Evolutionary conservation across 306 rosid species (phyloP).

Genomic region (Crotalaria pallida): DNA sequence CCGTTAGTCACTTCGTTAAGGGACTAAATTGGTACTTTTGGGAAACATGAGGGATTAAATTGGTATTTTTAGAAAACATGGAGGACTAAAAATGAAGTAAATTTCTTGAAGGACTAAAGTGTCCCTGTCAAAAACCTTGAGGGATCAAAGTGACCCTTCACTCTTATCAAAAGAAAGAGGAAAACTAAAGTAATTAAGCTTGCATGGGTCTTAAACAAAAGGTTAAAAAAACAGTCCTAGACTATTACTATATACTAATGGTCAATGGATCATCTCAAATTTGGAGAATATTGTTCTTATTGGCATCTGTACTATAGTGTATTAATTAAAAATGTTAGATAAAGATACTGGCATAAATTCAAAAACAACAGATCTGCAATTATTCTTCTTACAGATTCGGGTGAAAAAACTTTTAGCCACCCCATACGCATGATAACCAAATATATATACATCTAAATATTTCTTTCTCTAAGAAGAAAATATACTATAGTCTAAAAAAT

Average conservation of each 20-base stretch:
- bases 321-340: slow-evolving; percentile 30
- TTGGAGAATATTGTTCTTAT: slow-evolving; percentile 30
- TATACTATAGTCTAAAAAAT: background rate
- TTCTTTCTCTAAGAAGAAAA: background rate
- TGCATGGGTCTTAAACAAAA: background rate
- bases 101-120: too few relatives aligned
- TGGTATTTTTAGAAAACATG: too few relatives aligned
- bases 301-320: slow-evolving; percentile 17
- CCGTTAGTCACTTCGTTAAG: too few relatives aligned
- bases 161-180: background rate
- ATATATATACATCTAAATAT: background rate
- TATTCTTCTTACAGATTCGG: slow-evolving; percentile 42
- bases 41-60: too few relatives aligned
- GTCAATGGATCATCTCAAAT: background rate
- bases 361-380: slow-evolving; percentile 21
- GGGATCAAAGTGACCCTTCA: too few relatives aligned
- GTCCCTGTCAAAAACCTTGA: too few relatives aligned
- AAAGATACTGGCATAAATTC: slow-evolving; percentile 42
- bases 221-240: background rate
- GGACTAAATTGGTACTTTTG: too few relatives aligned
- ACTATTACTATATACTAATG: background rate
- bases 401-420: slow-evolving; percentile 35
- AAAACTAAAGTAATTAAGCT: background rate
- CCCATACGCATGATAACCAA: background rate
- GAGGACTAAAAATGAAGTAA: too few relatives aligned